Evolutionary conservation across 2,329 filamentous ascomycete species (phyloP).

Genomic region (Exophiala dermatitidis): DNA sequence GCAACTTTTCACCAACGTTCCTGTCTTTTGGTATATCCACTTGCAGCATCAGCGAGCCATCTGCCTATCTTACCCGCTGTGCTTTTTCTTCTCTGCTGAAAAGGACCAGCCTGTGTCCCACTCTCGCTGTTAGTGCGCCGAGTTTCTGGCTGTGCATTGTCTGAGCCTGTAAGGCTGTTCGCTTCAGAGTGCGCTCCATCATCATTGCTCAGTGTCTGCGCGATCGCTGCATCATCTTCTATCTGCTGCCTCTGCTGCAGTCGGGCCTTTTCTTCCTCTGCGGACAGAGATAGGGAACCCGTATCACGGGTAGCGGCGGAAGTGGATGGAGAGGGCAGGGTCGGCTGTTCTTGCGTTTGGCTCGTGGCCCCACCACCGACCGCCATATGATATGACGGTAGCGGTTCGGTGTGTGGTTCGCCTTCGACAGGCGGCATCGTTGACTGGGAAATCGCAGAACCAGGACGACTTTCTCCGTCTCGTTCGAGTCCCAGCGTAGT

Average conservation of each 20-base stretch:
- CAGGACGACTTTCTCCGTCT: background rate
- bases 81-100: conserved; percentile 2
- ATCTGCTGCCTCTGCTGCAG: conserved; percentile 4
- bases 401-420: background rate
- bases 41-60: conserved; percentile 16
- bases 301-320: too few species aligned
- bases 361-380: background rate
- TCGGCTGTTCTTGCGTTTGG: background rate
- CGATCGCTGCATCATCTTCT: conserved; percentile 3
- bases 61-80: conserved; percentile 13
- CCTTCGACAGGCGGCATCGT: background rate
- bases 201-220: background rate
- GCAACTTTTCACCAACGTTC: conserved; percentile 8
- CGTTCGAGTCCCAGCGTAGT: background rate
- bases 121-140: too few species aligned
- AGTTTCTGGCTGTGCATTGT: too few species aligned
- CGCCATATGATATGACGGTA: conserved; percentile 2
- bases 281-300: background rate
- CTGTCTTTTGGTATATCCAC: conserved; percentile 14
- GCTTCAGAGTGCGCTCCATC: background rate
- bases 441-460: too few species aligned
- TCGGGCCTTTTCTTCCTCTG: conserved; percentile 10
- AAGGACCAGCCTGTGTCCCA: too few species aligned
- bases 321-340: background rate
- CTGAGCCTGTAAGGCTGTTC: too few species aligned